phyloP scores from a whole-genome alignment of 2,329 filamentous ascomycete genomes.

The Sordariomycetes sp. region DNA sequence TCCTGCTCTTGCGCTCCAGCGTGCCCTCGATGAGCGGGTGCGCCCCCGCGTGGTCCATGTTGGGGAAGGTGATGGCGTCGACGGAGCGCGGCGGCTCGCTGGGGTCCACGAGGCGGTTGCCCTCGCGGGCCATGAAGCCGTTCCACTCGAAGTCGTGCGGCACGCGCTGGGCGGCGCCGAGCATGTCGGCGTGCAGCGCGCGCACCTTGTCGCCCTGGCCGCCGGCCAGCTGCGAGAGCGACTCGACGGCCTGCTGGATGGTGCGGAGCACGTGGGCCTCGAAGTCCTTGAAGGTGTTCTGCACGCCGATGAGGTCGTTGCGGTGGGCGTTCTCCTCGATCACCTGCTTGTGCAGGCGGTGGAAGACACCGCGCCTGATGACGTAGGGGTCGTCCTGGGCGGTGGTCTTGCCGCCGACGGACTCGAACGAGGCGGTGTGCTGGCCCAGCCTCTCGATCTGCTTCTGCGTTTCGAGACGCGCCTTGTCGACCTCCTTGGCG shows the following conservation, averaged over 20 bases:
- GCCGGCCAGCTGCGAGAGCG: slow-evolving; percentile 72
- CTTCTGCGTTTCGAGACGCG: slow-evolving; percentile 78
- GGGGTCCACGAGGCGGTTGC: slow-evolving; percentile 66
- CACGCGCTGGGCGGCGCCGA: slow-evolving; percentile 64
- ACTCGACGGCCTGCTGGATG: slow-evolving; percentile 70
- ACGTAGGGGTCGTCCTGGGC: slow-evolving; percentile 81
- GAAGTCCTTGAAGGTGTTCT: slow-evolving; percentile 79
- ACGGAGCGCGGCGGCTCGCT: slow-evolving; percentile 63
- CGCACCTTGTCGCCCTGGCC: slow-evolving; percentile 75
- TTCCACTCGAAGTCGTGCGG: slow-evolving; percentile 87
- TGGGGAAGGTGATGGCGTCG: slow-evolving; percentile 70
- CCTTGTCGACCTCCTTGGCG: slow-evolving; percentile 85
- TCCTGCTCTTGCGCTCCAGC: slow-evolving; percentile 82
- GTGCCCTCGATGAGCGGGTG: slow-evolving; percentile 78
- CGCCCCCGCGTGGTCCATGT: slow-evolving; percentile 74
- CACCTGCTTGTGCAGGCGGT: slow-evolving; percentile 84
- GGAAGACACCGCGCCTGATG: slow-evolving; percentile 66
- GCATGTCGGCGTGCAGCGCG: slow-evolving; percentile 74
- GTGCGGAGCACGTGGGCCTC: slow-evolving; percentile 78
- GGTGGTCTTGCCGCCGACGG: slow-evolving; percentile 59
- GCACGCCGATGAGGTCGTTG: slow-evolving; percentile 84
- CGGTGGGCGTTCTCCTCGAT: slow-evolving; percentile 93
- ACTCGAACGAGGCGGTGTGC: slow-evolving; percentile 71
- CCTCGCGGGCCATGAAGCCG: slow-evolving; percentile 65
- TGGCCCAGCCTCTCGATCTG: slow-evolving; percentile 90